Percentiles rank a stretch among this genome's conserved stretches.
These are phyloP conservation scores for Aegilops speltoides DNA, from an alignment of 176 grass and related monocot genomes.

Conservation along the genomic window DNA sequence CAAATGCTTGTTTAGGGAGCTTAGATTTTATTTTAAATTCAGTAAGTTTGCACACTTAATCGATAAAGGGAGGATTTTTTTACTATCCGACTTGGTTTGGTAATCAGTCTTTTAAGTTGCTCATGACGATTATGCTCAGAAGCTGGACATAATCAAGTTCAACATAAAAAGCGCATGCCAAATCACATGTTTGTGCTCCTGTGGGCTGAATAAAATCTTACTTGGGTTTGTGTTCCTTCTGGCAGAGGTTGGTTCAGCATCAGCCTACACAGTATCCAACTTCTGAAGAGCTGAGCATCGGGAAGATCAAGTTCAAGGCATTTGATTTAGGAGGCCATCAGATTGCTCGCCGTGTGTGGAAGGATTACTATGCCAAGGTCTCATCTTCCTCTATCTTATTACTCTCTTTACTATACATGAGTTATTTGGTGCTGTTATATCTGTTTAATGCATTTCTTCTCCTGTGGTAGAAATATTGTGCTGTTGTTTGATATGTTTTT, in stretches of 20 bases:
- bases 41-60: neutral
- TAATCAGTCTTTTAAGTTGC: neutral
- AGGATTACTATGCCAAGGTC: conserved; percentile 96
- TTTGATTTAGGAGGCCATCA: conserved; percentile 95
- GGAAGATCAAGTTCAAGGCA: conserved; percentile 91
- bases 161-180: conserved; percentile 3
- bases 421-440: neutral
- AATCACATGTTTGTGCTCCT: neutral
- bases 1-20: neutral
- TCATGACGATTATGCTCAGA: neutral
- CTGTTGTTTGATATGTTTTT: neutral
- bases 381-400: conserved; percentile 10
- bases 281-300: conserved; percentile 81
- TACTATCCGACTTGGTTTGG: neutral
- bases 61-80: neutral
- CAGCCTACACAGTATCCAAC: conserved; percentile 87
- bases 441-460: neutral
- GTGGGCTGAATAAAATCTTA: conserved; percentile 14
- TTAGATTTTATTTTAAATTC: neutral
- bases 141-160: neutral
- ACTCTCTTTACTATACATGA: neutral
- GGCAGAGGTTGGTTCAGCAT: conserved; percentile 90
- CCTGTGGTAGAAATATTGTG: neutral
- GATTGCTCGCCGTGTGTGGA: conserved; percentile 93
- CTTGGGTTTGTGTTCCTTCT: conserved; percentile 27